Base-by-base conservation (phyloP, 1,139 yeast genomes). In the Debaryomyces subglobosus region DNA sequence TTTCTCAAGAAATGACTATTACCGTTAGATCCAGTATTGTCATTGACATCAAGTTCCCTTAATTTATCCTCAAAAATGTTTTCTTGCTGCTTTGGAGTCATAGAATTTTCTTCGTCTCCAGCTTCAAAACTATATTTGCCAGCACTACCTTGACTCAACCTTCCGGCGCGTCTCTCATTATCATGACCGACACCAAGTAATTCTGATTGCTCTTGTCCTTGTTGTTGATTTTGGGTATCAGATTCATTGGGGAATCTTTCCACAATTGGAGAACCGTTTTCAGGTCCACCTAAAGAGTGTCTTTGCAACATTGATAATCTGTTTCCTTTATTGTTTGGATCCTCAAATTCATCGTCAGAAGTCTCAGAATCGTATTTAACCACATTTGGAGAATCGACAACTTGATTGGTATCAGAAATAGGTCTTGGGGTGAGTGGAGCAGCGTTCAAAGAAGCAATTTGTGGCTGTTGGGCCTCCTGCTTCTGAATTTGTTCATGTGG, bases 71-170 rank as follows among this genome's bases (percentile, higher is more conserved):
- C 55, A 40, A 55, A 57, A 21, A 53, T 53, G 43, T 51, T 51
- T 47, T 51, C 59, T 37, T 55, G 58, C 13, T 55, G 45, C 42
- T 60, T 62, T 32, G 72, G 69, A 5, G 69, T 60, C 20, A 72
- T 64, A 21, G 71, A 65, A 18, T 59, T 61, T 37, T 64, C 58
- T 43, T 74, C 79, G 48, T 74, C 79, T 18, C 78, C 79, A 21
- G 68, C 67, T 55, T 73, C 79, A 56, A 74, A 74, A 49, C 78
- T 72, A 57, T 72, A 74, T 48, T 62, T 67, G 2, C 70, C 70
- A 18, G 64, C 58, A 52, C 67, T 64, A 39, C 57, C 54, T 39
- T 57, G 63, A 44, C 61, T 57, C 25, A 63, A 53, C 44, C 58
- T 47, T 9, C 45, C 42, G 5, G 24, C 9, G 5, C 20, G 32